Evolutionary conservation across 2,329 filamentous ascomycete genomes (phyloP).

Genomic region (Scopulariopsis brevicaulis): DNA sequence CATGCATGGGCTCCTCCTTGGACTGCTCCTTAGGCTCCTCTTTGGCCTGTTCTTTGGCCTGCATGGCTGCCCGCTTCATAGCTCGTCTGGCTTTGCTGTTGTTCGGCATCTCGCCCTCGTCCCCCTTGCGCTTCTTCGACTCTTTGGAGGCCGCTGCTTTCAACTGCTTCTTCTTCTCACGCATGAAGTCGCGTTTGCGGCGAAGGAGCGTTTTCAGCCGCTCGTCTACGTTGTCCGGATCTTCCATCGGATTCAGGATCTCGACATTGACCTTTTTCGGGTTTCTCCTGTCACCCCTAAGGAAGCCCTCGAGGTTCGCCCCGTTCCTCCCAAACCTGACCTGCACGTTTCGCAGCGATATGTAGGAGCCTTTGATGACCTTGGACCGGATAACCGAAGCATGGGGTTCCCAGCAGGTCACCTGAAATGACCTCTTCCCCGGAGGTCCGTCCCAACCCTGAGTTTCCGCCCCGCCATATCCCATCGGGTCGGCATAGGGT

Average conservation of each 20-base stretch:
- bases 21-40: neutral
- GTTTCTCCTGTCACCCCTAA: conserved; percentile 47
- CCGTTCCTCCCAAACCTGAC: conserved; percentile 44
- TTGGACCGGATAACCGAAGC: conserved; percentile 41
- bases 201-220: conserved; percentile 45
- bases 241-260: conserved; percentile 29
- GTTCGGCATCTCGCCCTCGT: conserved; percentile 5
- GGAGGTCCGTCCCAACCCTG: conserved; percentile 59
- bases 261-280: conserved; percentile 45
- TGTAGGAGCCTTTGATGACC: conserved; percentile 47
- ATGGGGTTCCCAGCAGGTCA: conserved; percentile 63
- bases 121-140: neutral
- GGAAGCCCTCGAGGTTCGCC: conserved; percentile 55
- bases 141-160: neutral
- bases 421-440: conserved; percentile 58
- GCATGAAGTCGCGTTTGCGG: conserved; percentile 54
- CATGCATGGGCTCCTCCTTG: neutral
- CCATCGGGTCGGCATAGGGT: conserved; percentile 40
- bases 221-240: conserved; percentile 27
- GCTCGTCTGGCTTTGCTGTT: conserved; percentile 15
- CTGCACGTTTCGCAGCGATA: conserved; percentile 62
- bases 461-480: conserved; percentile 23
- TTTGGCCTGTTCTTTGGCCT: neutral
- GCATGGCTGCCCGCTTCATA: conserved; percentile 8
- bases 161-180: conserved; percentile 25